Evolutionary conservation across 805 yeast species (phyloP).

Genomic region (Dipodascus geniculatus): DNA sequence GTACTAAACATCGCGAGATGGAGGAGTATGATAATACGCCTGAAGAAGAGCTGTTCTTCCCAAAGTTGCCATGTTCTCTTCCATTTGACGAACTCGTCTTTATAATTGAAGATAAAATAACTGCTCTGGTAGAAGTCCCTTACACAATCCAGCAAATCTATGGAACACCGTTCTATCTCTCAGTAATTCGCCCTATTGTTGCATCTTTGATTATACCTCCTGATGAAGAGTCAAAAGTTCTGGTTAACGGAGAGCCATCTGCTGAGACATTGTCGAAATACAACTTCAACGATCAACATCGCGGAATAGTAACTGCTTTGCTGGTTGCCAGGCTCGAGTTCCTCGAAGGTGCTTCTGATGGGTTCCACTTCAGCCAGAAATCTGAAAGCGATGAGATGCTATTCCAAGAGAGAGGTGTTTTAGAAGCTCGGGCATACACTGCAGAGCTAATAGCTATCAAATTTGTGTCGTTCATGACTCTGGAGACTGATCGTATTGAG

Average conservation of each 20-base stretch:
- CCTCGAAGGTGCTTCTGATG: conserved; percentile 12
- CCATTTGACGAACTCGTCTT: conserved; percentile 17
- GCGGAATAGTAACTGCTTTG: conserved; percentile 22
- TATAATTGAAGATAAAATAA: conserved; percentile 17
- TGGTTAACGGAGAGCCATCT: neutral
- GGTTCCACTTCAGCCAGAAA: conserved; percentile 9
- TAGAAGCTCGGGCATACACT: conserved; percentile 21
- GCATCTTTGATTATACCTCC: conserved; percentile 6
- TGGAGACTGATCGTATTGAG: conserved; percentile 12
- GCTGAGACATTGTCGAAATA: neutral
- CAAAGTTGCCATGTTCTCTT: conserved; percentile 14
- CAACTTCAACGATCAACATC: conserved; percentile 14
- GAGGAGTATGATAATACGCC: neutral
- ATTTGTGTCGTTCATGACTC: conserved; percentile 17
- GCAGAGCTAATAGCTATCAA: conserved; percentile 22
- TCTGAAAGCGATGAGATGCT: conserved; percentile 2
- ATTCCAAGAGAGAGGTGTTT: conserved; percentile 14
- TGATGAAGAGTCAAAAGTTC: neutral
- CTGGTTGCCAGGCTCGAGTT: conserved; percentile 21
- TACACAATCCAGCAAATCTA: conserved; percentile 21
- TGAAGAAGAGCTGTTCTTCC: conserved; percentile 9
- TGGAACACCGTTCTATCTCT: conserved; percentile 16
- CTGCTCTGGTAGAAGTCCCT: conserved; percentile 18
- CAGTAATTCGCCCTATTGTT: conserved; percentile 18
- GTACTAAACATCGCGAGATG: no score